These are phyloP conservation scores for Russula brevipes DNA, from an alignment of 768 basidiomycete genomes.

Conservation along the genomic window DNA sequence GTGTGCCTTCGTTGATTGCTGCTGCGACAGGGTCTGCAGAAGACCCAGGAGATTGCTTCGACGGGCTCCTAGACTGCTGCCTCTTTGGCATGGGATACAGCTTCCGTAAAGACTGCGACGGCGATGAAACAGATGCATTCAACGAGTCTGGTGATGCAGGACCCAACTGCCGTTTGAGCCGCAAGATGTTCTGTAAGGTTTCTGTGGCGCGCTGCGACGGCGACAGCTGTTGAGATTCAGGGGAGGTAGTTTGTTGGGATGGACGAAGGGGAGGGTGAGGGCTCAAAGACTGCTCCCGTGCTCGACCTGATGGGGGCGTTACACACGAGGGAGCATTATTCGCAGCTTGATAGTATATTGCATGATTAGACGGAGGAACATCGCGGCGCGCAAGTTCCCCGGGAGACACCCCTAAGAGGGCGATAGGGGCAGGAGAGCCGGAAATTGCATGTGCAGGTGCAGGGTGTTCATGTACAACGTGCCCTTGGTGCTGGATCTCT, in stretches of 20 bases:
- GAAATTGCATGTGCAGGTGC: not conserved
- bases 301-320: not conserved
- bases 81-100: not conserved
- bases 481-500: not conserved
- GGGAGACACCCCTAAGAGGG: not conserved
- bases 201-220: conserved; percentile 10
- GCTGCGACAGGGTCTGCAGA: conserved; percentile 16
- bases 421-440: not conserved
- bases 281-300: not conserved
- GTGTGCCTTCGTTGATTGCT: conserved; percentile 13
- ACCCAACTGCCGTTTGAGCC: conserved; percentile 3
- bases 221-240: not conserved
- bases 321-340: not conserved
- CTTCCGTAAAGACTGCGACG: not conserved
- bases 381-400: not conserved
- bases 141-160: not conserved
- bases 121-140: not conserved
- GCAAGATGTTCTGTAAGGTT: conserved; percentile 7
- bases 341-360: not conserved
- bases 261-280: not conserved
- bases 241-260: not conserved
- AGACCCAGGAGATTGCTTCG: not conserved
- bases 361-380: not conserved
- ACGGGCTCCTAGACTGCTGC: not conserved
- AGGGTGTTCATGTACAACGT: not conserved